Percentiles rank a stretch among this genome's conserved stretches.
These are phyloP conservation scores for Candida rishiriensis DNA, from an alignment of 805 yeast species.

Conservation along the genomic window DNA sequence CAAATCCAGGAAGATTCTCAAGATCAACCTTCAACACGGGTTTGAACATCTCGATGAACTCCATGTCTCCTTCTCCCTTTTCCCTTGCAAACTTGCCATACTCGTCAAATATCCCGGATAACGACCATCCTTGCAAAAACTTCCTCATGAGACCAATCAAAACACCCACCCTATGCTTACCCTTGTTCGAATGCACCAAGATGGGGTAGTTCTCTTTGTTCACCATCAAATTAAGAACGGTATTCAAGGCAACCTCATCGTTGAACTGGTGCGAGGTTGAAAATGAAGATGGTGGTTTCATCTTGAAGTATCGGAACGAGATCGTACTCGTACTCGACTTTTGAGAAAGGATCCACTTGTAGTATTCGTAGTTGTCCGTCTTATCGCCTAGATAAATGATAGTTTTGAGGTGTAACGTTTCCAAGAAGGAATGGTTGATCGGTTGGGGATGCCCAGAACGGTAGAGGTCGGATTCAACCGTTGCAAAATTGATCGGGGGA, in stretches of 20 bases:
- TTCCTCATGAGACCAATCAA: slow-evolving; percentile 88
- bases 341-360: slow-evolving; percentile 53
- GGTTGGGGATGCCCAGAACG: slow-evolving; percentile 94
- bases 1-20: slow-evolving; percentile 59
- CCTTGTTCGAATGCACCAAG: slow-evolving; percentile 88
- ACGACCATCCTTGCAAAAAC: slow-evolving; percentile 85
- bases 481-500: slow-evolving; percentile 89
- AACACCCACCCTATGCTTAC: slow-evolving; percentile 95
- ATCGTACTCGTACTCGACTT: slow-evolving; percentile 39
- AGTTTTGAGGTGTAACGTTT: slow-evolving; percentile 65
- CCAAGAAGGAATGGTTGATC: slow-evolving; percentile 73
- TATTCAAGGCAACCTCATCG: slow-evolving; percentile 52
- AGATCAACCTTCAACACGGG: slow-evolving; percentile 50
- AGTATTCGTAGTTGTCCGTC: slow-evolving; percentile 59
- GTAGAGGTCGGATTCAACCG: slow-evolving; percentile 83
- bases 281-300: slow-evolving; percentile 49
- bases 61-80: slow-evolving; percentile 87
- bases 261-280: slow-evolving; percentile 61
- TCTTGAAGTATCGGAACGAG: slow-evolving; percentile 52
- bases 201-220: slow-evolving; percentile 78
- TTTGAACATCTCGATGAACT: slow-evolving; percentile 80
- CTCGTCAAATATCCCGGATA: slow-evolving; percentile 90
- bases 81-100: slow-evolving; percentile 91
- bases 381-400: slow-evolving; percentile 83
- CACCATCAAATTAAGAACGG: slow-evolving; percentile 52